Base-by-base conservation (phyloP, 768 basidiomycete species). In the Pleurotus citrinopileatus region DNA sequence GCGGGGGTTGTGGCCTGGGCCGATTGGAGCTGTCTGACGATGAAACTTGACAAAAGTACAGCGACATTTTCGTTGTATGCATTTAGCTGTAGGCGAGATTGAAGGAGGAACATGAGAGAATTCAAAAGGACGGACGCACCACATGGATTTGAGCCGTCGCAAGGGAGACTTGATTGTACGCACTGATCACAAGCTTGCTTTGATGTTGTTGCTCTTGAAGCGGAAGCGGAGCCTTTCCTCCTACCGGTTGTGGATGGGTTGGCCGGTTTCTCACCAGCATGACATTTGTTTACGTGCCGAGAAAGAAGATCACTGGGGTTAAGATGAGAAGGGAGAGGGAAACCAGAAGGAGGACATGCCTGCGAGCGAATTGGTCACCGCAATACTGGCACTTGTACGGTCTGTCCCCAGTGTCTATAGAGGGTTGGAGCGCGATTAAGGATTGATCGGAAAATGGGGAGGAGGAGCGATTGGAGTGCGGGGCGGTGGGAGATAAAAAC, bases 101-200 rank as follows among this genome's bases (percentile, higher is more conserved):
- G 25, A 26, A 19, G 47, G 32, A 47, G 27, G 42, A 53, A 52
- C 47, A 46, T 40, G 40, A 54, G 42, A 53, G 53, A 55, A 29
- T 19, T 26, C 48, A 42, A 57, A 42, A 37, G 10, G 22, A 23
- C 34, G 12, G 23, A 79, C 84, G 54, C 59, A 90, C 89, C 74
- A 60, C 89, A 92, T 3, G 89, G 89, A 66, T 87, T 89, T 55
- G 78, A 80, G 13, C 89, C 89, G 60, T 92, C 89, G 60, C 89
- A 92, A 0, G 87, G 87, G 3, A 90, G 70, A 60, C 79, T 84
- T 7, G 81, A 77, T 61, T 86, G 82, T 40, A 90, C 87, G 59
- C 91, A 93, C 59, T 91, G 87, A 67, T 93, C 91, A 64, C 91
- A 93, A 1, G 87, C 86, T 65, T 91, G 88, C 64, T 90, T 91